Evolutionary conservation across 331 rosid genomes (phyloP).

Genomic region (Telfairia occidentalis): DNA sequence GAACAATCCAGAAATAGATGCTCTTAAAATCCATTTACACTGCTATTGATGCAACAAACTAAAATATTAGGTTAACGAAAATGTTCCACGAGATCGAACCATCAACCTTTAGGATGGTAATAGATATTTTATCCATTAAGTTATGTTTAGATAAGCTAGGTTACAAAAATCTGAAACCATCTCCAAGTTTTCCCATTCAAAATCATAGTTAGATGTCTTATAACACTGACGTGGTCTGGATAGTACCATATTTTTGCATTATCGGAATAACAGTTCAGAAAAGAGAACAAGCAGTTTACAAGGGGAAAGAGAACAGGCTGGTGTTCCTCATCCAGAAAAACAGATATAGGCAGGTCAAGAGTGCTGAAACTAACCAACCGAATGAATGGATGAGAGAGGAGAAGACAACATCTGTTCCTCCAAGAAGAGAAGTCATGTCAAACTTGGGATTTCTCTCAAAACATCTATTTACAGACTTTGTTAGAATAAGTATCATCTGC

Average conservation of each 20-base stretch:
- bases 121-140: no score
- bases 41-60: background rate
- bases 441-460: constrained; percentile 95
- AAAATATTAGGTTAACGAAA: background rate
- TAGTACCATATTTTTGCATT: background rate
- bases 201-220: background rate
- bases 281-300: background rate
- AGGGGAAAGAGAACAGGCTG: background rate
- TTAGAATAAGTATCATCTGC: constrained; percentile 91
- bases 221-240: background rate
- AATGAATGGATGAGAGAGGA: constrained; percentile 84
- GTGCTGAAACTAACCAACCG: constrained; percentile 72
- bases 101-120: no score
- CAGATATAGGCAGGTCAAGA: constrained; percentile 6
- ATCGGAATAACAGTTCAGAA: background rate
- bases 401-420: constrained; percentile 92
- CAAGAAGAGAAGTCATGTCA: constrained; percentile 94
- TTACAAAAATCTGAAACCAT: no score
- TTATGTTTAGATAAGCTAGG: no score
- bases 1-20: background rate
- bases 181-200: background rate
- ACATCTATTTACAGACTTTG: constrained; percentile 81
- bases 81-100: no score
- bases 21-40: background rate
- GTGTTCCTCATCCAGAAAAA: background rate